Percentiles rank a stretch among this genome's conserved stretches.
phyloP scores from a whole-genome alignment of 139 green algal species.

The Chlamydomonas sphaeroides region DNA sequence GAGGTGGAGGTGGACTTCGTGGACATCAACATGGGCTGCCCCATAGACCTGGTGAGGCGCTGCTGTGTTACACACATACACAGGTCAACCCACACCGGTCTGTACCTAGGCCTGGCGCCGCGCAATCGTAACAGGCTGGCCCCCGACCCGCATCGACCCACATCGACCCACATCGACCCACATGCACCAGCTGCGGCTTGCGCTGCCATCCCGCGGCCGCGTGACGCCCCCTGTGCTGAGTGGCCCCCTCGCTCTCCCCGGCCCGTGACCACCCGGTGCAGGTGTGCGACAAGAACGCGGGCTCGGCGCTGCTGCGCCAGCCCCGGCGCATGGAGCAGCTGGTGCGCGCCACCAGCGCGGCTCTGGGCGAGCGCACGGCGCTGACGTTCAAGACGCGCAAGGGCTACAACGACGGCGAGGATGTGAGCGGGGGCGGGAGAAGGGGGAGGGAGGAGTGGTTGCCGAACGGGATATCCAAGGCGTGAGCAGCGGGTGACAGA shows the following conservation, averaged over 20 bases:
- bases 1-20: slow-evolving; percentile 85
- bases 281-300: slow-evolving; percentile 78
- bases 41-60: slow-evolving; percentile 55
- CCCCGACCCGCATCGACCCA: no score
- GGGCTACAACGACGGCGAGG: slow-evolving; percentile 74
- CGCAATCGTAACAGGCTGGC: no score
- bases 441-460: not conserved
- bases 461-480: not conserved
- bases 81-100: no score
- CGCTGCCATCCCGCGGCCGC: no score
- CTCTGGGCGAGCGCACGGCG: slow-evolving; percentile 57
- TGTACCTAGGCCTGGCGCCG: no score
- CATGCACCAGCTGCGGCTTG: no score
- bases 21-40: slow-evolving; percentile 89
- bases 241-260: not conserved
- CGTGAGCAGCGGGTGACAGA: no score
- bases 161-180: no score
- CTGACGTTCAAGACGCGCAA: slow-evolving; percentile 94
- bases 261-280: slow-evolving; percentile 45
- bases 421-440: slow-evolving; percentile 51
- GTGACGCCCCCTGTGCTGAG: no score
- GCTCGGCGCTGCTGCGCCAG: slow-evolving; percentile 82
- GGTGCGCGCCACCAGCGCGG: slow-evolving; percentile 58
- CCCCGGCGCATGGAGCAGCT: slow-evolving; percentile 81
- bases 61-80: no score